These are phyloP conservation scores for Macrocybe gigantea DNA, from an alignment of 768 basidiomycete species.

Conservation along the genomic window DNA sequence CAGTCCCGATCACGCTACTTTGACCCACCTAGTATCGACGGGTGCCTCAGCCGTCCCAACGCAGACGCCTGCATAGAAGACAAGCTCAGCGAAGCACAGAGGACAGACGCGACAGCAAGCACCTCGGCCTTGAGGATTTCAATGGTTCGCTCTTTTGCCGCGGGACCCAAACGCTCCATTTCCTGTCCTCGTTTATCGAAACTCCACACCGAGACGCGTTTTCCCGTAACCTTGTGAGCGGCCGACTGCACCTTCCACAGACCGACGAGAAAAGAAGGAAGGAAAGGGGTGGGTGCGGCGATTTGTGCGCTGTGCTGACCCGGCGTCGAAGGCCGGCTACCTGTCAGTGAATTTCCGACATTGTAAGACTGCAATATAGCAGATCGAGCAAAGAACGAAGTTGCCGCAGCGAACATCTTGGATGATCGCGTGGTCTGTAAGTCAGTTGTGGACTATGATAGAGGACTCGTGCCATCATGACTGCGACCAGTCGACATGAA, in stretches of 20 bases:
- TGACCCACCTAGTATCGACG: constrained; percentile 76
- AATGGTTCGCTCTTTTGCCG: constrained; percentile 66
- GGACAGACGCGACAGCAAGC: constrained; percentile 14
- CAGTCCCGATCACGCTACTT: constrained; percentile 3
- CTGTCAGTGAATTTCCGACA: constrained; percentile 38
- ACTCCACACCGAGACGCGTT: constrained; percentile 89
- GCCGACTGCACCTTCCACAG: constrained; percentile 88
- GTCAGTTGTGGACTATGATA: not conserved
- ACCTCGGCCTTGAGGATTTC: constrained; percentile 93
- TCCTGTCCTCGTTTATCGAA: constrained; percentile 80
- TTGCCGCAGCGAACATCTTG: constrained; percentile 73
- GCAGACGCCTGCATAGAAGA: constrained; percentile 60
- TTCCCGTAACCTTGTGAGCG: constrained; percentile 82
- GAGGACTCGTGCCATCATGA: not conserved
- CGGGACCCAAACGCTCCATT: constrained; percentile 59
- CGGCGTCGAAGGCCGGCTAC: constrained; percentile 47
- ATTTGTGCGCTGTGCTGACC: constrained; percentile 24
- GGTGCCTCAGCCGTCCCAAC: constrained; percentile 82
- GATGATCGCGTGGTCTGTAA: not conserved
- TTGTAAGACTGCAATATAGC: constrained; percentile 79
- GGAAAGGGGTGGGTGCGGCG: constrained; percentile 33
- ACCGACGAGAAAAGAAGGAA: constrained; percentile 65
- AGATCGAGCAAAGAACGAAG: constrained; percentile 77
- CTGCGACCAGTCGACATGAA: not conserved
- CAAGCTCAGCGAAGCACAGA: constrained; percentile 6